A percentile compares a stretch with the other conserved stretches of the same genome.
Evolutionary conservation across 176 grass and related monocot genomes (phyloP).

Genomic region (barley (Hordeum vulgare)): MorexV3_pseudomolecules_assembly NC_058520.1:380863782-380864281

Average conservation of each 20-base stretch:
- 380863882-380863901: slow-evolving; percentile 24
- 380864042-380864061: neutral
- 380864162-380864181: neutral
- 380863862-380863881: slow-evolving; percentile 97
- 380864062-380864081: too few relatives aligned
- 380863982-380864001: neutral
- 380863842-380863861: slow-evolving; percentile 83
- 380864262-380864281: too few relatives aligned
- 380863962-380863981: neutral
- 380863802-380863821: slow-evolving; percentile 60
- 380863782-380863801: slow-evolving; percentile 83
- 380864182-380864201: neutral
- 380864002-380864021: neutral
- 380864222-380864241: too few relatives aligned
- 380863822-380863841: slow-evolving; percentile 94
- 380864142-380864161: neutral
- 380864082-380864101: neutral
- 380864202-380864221: neutral
- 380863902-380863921: neutral
- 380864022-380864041: slow-evolving; percentile 22
- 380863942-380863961: neutral
- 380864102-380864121: neutral
- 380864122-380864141: neutral
- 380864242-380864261: too few relatives aligned
- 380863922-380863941: neutral